Evolutionary conservation across 2,329 filamentous ascomycete species (phyloP), one percentile per base, ranked within the genome.

Genomic region (Chaetomiaceae sp.): DNA sequence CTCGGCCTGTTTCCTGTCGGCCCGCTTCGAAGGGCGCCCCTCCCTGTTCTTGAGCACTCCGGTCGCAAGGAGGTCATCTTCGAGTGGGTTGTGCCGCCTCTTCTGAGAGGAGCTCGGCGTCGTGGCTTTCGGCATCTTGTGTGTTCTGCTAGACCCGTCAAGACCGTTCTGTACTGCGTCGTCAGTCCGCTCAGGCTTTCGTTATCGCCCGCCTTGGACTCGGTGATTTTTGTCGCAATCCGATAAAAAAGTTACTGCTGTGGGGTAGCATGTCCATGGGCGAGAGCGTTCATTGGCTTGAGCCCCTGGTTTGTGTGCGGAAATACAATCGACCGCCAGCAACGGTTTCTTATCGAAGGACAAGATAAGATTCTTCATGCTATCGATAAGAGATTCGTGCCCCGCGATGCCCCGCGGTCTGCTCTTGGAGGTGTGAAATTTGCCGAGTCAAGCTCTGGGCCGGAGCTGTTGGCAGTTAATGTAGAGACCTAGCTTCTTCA

Each of bases 71-170:
- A 97, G 75, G 60, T 97, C 93, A 62, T 95, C 86, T 59, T 91
- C 85, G 50, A 98, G 84, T 33, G 91, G 90, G 58, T 94, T 94
- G 69, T 96, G 91, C 60, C 84, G 81, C 50, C 74, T 74, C 56
- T 74, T 73, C 62, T 75, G 79, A 56, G 65, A 69, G 48, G 73
- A 74, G 56, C 72, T 75, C 15, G 79, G 73, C 47, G 78, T 77
- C 22, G 73, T 78, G 39, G 84, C 81, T 72, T 95, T 95, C 30
- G 89, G 88, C 90, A 95, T 95, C 50, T 56, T 69, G 57, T 22
- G 20, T 4, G n/a, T 3, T 39, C 14, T 35, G 33, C 26, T 15
- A 22, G 18, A 12, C 19, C n/a, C n/a, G n/a, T n/a, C n/a, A n/a
- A n/a, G n/a, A n/a, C n/a, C n/a, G n/a, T n/a, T n/a, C n/a, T n/a